Base-by-base conservation (phyloP, 2,329 filamentous ascomycete genomes). In the Herpomyces periplanetae region DNA sequence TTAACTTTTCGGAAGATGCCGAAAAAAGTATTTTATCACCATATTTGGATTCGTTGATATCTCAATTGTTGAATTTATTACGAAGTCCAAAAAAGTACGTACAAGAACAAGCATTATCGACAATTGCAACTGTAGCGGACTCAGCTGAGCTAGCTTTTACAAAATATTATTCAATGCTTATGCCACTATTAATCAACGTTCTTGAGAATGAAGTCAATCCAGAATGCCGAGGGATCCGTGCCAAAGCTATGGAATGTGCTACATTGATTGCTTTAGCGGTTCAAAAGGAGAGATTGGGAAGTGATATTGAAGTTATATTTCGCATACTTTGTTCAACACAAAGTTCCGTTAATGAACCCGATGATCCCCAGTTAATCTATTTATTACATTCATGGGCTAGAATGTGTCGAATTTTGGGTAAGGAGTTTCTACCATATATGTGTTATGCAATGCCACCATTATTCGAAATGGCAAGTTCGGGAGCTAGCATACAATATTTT, bases 211-310 rank as follows among this genome's bases (percentile, higher is more conserved):
- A 88, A 32, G 75, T 73, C 31, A 68, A 73, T 20, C 88, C 85
- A 42, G 80, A 96, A 33, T 73, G 73, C 39, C 54, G 75, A 20
- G 45, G 91, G 17, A 51, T 96, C 15, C 57, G 75, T 23, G 80
- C 80, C 19, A 96, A 96, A 46, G 80, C 80, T 3, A 96, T 96
- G 80, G 80, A 96, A 40, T 96, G 80, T 34, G 75, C 80, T 8
- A 96, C 80, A 4, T 45, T 96, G 16, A 96, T 96, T 31, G 43
- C 80, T 13, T 46, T 96, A 20, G 80, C 80, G 12, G 80, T 96
- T 24, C 80, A 80, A 20, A 80, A 84, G 38, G 66, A 84, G 30
- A 64, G 66, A 25, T 69, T 96, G 38, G 73, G 68, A 5, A 49
- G 53, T 26, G 75, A 96, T 40, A 73, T 75, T 3, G 49, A 80